These are phyloP conservation scores for Ophiocordyceps camponoti-leonardi DNA, from an alignment of 2,329 filamentous ascomycete species.

Conservation along the genomic window DNA sequence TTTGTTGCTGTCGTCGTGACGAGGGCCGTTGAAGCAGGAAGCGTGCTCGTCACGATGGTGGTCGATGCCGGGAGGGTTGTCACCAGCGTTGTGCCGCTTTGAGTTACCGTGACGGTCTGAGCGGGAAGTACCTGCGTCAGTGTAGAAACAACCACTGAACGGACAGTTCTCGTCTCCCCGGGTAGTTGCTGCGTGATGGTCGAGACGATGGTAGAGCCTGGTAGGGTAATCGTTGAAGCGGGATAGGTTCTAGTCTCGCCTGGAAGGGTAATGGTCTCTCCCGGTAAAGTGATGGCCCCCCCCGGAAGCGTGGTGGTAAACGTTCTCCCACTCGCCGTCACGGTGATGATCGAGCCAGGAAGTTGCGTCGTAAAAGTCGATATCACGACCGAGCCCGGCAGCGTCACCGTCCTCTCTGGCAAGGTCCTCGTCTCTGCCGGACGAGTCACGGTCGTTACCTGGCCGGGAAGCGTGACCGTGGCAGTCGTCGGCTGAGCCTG, in stretches of 20 bases:
- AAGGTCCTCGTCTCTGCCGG: conserved; percentile 1
- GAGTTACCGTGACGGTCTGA: conserved; percentile 4
- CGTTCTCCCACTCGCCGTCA: neutral
- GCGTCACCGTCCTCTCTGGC: neutral
- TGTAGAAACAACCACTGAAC: neutral
- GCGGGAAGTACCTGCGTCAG: neutral
- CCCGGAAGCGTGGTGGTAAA: neutral
- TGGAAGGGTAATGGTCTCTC: neutral
- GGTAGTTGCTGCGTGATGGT: conserved; percentile 1
- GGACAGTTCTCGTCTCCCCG: neutral
- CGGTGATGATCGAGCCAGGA: neutral
- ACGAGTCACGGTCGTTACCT: conserved; percentile 2
- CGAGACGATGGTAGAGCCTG: neutral
- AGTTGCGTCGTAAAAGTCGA: neutral
- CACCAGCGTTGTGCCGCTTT: neutral
- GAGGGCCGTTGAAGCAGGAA: neutral
- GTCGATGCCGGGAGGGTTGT: conserved; percentile 7
- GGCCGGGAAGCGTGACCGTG: conserved; percentile 1
- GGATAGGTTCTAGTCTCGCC: conserved; percentile 1
- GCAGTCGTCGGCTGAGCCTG: neutral
- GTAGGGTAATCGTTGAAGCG: conserved; percentile 2
- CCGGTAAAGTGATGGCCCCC: conserved; percentile 4
- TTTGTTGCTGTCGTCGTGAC: conserved; percentile 8
- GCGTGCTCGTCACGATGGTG: conserved; percentile 12
- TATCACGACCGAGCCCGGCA: neutral